phyloP scores from a whole-genome alignment of 2,329 filamentous ascomycete species.

The Trichoderma polysporum region DNA sequence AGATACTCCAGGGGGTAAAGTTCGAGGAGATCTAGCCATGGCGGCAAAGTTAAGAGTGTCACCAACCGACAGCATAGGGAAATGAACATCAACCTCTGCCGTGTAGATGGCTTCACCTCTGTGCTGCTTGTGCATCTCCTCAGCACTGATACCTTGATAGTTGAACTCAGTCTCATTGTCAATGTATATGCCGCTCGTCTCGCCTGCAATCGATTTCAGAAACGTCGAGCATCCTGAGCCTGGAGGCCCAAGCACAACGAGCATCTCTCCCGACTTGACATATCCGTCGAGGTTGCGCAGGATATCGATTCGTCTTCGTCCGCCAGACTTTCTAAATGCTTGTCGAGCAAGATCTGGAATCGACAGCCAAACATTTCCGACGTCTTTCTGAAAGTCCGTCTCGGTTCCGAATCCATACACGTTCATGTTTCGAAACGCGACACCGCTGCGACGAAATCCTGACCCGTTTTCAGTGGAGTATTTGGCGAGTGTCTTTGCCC shows the following conservation, averaged over 20 bases:
- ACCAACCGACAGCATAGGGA: conserved; percentile 64
- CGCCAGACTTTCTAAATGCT: neutral
- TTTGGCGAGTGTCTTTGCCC: conserved; percentile 41
- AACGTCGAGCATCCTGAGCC: conserved; percentile 59
- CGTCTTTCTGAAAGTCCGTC: conserved; percentile 44
- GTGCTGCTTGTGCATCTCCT: conserved; percentile 58
- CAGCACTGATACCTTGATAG: conserved; percentile 61
- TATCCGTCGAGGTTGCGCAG: conserved; percentile 60
- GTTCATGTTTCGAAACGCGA: conserved; percentile 44
- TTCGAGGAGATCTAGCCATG: conserved; percentile 49
- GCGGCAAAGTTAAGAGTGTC: conserved; percentile 66
- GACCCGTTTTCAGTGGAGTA: conserved; percentile 25
- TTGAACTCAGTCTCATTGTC: conserved; percentile 26
- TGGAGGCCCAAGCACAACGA: conserved; percentile 65
- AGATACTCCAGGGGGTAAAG: conserved; percentile 38
- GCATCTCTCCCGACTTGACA: conserved; percentile 60
- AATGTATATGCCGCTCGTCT: conserved; percentile 51
- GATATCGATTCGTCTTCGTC: conserved; percentile 39
- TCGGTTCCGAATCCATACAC: conserved; percentile 44
- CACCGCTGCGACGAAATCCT: conserved; percentile 33
- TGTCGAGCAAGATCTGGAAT: conserved; percentile 10
- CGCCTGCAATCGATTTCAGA: conserved; percentile 61
- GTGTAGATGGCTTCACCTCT: conserved; percentile 60
- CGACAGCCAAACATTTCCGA: conserved; percentile 37
- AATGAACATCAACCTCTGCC: conserved; percentile 60